phyloP scores from a whole-genome alignment of 768 basidiomycete species.

The Russula earlei region DNA sequence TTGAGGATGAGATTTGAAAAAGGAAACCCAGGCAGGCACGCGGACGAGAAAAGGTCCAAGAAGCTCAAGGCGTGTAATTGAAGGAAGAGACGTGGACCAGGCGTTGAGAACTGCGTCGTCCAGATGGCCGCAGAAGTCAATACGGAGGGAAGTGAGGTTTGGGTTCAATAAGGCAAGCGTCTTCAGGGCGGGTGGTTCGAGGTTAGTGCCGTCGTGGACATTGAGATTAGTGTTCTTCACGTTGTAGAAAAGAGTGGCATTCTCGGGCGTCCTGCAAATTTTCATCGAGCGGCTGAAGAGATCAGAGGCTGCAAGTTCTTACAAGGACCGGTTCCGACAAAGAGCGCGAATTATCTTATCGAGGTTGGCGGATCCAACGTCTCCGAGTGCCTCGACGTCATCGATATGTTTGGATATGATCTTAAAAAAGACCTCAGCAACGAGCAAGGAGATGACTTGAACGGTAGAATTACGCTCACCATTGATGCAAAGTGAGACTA shows the following conservation, averaged over 20 bases:
- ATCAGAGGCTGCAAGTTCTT: slow-evolving; percentile 24
- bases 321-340: slow-evolving; percentile 76
- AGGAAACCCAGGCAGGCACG: slow-evolving; percentile 58
- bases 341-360: slow-evolving; percentile 77
- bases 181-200: slow-evolving; percentile 55
- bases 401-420: slow-evolving; percentile 80
- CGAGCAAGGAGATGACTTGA: not conserved
- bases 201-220: slow-evolving; percentile 81
- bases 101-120: slow-evolving; percentile 47
- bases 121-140: slow-evolving; percentile 83
- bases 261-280: slow-evolving; percentile 56
- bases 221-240: slow-evolving; percentile 54
- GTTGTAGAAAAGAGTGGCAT: slow-evolving; percentile 79
- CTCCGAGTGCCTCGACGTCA: slow-evolving; percentile 81
- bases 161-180: slow-evolving; percentile 77
- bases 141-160: slow-evolving; percentile 64
- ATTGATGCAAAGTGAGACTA: slow-evolving; percentile 78
- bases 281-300: not conserved
- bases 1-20: slow-evolving; percentile 54
- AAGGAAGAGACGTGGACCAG: slow-evolving; percentile 54
- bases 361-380: slow-evolving; percentile 78
- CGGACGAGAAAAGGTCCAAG: slow-evolving; percentile 84
- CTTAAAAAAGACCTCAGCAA: slow-evolving; percentile 30
- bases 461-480: slow-evolving; percentile 32
- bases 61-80: slow-evolving; percentile 65